phyloP scores from a whole-genome alignment of 1,284 basidiomycete genomes.

The Microbotryomycetes sp. region DNA sequence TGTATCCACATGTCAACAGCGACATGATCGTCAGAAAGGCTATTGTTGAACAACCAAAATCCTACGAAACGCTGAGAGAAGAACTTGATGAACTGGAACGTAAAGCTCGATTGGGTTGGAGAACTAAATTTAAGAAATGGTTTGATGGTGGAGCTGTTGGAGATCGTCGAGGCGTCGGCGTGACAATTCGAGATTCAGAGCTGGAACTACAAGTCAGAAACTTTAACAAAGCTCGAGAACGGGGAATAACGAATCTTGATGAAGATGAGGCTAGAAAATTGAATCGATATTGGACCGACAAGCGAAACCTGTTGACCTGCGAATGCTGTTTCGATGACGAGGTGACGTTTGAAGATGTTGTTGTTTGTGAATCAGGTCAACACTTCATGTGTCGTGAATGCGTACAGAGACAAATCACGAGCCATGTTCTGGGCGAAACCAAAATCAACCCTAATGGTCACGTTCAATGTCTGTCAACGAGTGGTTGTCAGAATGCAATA shows the following conservation, averaged over 20 bases:
- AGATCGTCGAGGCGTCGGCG: neutral
- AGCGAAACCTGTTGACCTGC: neutral
- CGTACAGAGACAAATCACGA: conserved; percentile 1
- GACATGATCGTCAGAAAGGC: neutral
- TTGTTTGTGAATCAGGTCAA: neutral
- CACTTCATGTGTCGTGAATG: conserved; percentile 16
- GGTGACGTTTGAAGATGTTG: conserved; percentile 1
- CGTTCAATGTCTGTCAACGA: neutral
- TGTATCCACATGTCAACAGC: neutral
- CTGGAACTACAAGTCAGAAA: neutral
- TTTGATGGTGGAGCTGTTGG: neutral
- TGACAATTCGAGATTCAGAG: neutral
- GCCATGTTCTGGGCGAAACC: conserved; percentile 3
- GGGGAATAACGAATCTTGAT: too few relatives aligned
- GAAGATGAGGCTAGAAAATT: neutral
- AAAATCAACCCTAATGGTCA: neutral
- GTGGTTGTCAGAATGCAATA: neutral
- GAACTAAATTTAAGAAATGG: neutral
- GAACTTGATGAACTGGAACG: neutral
- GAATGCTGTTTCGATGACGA: conserved; percentile 14
- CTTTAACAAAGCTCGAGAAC: too few relatives aligned
- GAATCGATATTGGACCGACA: neutral
- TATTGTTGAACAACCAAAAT: neutral
- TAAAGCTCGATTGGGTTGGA: neutral
- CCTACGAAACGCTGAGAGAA: neutral